A percentile compares a stretch with the other conserved stretches of the same genome.
Evolutionary conservation across 1,284 basidiomycete genomes (phyloP).

Genomic region (Apiotrichum gracile): DNA sequence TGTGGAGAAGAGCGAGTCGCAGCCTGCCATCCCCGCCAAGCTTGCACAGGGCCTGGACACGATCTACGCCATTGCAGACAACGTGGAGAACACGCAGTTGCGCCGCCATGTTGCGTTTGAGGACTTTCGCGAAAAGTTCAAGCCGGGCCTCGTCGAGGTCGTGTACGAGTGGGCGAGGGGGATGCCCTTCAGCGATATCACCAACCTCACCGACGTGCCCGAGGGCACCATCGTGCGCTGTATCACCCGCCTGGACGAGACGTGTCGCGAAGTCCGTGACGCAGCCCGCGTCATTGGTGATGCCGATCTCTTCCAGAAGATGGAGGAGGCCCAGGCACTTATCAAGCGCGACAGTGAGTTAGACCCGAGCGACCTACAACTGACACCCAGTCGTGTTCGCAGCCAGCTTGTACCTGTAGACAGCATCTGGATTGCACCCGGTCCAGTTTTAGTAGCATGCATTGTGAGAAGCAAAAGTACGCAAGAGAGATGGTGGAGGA

Average conservation of each 20-base stretch:
- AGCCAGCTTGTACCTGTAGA: slow-evolving; percentile 73
- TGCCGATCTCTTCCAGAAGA: slow-evolving; percentile 89
- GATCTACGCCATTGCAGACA: slow-evolving; percentile 75
- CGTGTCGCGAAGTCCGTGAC: slow-evolving; percentile 92
- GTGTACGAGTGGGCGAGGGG: slow-evolving; percentile 99
- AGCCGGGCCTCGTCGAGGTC: slow-evolving; percentile 87
- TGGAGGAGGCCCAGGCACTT: slow-evolving; percentile 88
- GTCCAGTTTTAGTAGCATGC: no score
- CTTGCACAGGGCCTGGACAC: slow-evolving; percentile 65
- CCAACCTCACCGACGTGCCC: slow-evolving; percentile 83
- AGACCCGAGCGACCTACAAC: neutral
- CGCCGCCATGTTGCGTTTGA: slow-evolving; percentile 69
- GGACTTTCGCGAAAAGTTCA: slow-evolving; percentile 66
- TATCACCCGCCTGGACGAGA: slow-evolving; percentile 94
- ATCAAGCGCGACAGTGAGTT: slow-evolving; percentile 90
- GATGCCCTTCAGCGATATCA: slow-evolving; percentile 95
- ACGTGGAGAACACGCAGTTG: slow-evolving; percentile 73
- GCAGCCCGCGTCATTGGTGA: slow-evolving; percentile 97
- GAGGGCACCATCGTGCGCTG: slow-evolving; percentile 96
- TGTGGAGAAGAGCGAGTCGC: slow-evolving; percentile 89
- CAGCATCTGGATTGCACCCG: neutral
- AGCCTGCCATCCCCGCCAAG: slow-evolving; percentile 71
- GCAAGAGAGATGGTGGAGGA: no score
- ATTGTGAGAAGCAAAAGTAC: no score
- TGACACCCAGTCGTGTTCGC: slow-evolving; percentile 66